A percentile compares a stretch with the other conserved stretches of the same genome.
Evolutionary conservation across 345 rosid species (phyloP).

Genomic region (Laguncularia racemosa): DNA sequence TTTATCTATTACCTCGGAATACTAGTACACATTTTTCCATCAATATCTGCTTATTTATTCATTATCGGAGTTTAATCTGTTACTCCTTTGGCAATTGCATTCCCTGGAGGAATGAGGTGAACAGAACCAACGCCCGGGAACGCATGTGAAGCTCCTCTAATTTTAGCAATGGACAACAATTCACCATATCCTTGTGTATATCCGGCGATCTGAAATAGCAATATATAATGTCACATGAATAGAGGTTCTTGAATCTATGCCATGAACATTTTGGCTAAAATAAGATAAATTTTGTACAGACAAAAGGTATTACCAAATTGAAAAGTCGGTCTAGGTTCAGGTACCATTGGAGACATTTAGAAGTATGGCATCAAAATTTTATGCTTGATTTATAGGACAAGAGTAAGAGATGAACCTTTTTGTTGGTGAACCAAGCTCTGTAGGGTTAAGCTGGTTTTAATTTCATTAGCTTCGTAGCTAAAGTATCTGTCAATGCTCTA

Average conservation of each 20-base stretch:
- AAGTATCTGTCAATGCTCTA: conserved; percentile 15
- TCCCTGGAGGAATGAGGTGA: conserved; percentile 24
- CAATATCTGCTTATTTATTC: no score
- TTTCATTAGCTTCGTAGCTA: conserved; percentile 20
- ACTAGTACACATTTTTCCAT: no score
- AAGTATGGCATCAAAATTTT: no score
- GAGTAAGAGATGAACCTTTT: conserved; percentile 1
- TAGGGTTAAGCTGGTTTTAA: conserved; percentile 30
- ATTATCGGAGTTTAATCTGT: no score
- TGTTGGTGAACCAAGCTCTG: conserved; percentile 24
- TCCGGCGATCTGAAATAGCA: conserved; percentile 26
- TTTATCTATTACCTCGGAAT: no score
- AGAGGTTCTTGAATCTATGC: no score
- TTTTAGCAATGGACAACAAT: conserved; percentile 25
- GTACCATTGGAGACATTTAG: no score
- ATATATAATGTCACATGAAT: background rate
- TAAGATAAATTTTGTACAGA: no score
- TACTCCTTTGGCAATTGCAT: conserved; percentile 19
- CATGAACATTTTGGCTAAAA: no score
- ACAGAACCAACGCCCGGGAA: conserved; percentile 30
- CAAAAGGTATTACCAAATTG: no score
- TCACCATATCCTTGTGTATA: conserved; percentile 40
- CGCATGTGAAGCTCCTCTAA: conserved; percentile 45
- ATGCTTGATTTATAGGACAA: background rate
- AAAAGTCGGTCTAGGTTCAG: no score